These are phyloP conservation scores for Nicotiana rustica DNA, from an alignment of 305 asterid genomes.

Conservation along the genomic window DNA sequence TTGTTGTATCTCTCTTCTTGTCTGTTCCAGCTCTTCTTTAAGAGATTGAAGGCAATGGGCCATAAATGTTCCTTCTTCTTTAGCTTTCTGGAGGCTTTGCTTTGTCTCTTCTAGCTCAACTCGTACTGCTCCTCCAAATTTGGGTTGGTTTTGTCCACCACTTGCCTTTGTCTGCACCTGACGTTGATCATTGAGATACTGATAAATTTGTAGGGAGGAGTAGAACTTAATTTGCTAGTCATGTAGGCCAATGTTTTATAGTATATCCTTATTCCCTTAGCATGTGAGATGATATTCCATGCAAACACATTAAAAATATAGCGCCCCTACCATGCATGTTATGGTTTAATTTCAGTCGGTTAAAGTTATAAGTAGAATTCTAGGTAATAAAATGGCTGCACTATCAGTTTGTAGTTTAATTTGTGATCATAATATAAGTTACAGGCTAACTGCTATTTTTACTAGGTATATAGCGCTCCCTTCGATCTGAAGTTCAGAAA, in stretches of 20 bases:
- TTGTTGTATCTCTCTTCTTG: conserved; percentile 65
- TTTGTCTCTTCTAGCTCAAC: conserved; percentile 68
- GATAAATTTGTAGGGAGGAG: neutral
- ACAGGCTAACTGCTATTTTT: neutral
- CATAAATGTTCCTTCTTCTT: conserved; percentile 67
- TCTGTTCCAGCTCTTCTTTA: conserved; percentile 69
- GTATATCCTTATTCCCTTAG: too few relatives aligned
- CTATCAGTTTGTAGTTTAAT: too few relatives aligned
- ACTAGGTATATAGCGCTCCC: neutral
- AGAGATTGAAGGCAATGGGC: conserved; percentile 62
- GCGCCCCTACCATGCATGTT: neutral
- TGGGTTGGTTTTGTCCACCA: conserved; percentile 36
- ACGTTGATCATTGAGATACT: neutral
- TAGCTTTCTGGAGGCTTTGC: conserved; percentile 58
- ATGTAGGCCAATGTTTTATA: neutral
- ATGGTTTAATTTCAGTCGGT: neutral
- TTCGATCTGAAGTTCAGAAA: too few relatives aligned
- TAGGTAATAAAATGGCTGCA: too few relatives aligned
- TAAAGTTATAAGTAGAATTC: too few relatives aligned
- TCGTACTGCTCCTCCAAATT: conserved; percentile 41
- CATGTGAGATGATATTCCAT: neutral
- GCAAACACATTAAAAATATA: neutral
- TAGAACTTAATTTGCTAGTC: neutral
- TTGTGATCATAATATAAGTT: too few relatives aligned
- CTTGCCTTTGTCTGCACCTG: conserved; percentile 52